These are phyloP conservation scores for Erysimum cheiranthoides DNA, from an alignment of 345 rosid genomes.

Conservation along the genomic window DNA sequence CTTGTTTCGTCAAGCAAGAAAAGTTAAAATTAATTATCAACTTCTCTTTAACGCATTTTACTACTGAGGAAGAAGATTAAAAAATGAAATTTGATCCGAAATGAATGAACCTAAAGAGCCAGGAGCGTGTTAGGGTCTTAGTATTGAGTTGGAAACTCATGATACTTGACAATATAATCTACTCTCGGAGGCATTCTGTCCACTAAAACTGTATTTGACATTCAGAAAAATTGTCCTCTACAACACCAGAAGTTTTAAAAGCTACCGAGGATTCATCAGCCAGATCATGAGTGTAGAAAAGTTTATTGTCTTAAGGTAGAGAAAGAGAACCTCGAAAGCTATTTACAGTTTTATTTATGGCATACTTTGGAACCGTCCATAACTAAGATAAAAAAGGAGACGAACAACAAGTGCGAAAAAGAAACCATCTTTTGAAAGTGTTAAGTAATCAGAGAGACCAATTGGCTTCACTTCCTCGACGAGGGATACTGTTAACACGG, in stretches of 20 bases:
- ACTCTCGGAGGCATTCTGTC: no score
- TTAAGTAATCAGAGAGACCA: conserved; percentile 59
- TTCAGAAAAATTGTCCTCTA: not conserved
- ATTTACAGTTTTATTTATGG: conserved; percentile 33
- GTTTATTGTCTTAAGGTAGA: not conserved
- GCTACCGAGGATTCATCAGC: not conserved
- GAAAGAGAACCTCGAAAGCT: conserved; percentile 20
- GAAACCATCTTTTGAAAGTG: not conserved
- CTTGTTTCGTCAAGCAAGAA: not conserved
- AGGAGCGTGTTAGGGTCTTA: no score
- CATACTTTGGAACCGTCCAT: not conserved
- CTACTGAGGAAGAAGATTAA: not conserved
- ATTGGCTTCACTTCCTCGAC: conserved; percentile 89
- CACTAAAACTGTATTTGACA: not conserved
- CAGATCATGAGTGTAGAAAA: not conserved
- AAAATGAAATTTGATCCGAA: not conserved
- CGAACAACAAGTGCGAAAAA: conserved; percentile 13
- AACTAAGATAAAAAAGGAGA: not conserved
- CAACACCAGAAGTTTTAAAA: conserved; percentile 14
- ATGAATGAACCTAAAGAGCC: no score
- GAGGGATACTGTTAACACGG: conserved; percentile 75
- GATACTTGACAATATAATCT: no score
- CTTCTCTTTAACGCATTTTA: not conserved
- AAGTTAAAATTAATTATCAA: not conserved
- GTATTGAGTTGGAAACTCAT: no score